Evolutionary conservation across 2,329 filamentous ascomycete species (phyloP).

Genomic region (Verticillium albo-atrum): DNA sequence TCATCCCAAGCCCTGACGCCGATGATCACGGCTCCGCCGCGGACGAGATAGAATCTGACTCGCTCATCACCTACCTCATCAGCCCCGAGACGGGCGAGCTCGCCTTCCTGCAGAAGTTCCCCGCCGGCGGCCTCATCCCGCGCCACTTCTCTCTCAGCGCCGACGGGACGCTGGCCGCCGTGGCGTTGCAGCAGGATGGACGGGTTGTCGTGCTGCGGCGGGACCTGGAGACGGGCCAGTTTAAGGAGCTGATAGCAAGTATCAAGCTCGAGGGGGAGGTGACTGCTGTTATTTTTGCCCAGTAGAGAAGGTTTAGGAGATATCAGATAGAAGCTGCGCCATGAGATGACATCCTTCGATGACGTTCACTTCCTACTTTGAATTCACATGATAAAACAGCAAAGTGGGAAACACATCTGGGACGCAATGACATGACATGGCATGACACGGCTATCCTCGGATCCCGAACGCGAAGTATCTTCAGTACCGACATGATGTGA

Average conservation of each 20-base stretch:
- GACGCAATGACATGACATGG: too few species aligned
- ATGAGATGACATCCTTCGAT: not conserved
- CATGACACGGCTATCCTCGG: too few species aligned
- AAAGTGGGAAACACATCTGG: too few species aligned
- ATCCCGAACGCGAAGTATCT: not conserved
- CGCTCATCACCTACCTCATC: constrained; percentile 59
- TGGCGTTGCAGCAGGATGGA: constrained; percentile 58
- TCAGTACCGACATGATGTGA: not conserved
- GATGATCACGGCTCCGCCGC: constrained; percentile 12
- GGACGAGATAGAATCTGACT: constrained; percentile 49
- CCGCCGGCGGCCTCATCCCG: constrained; percentile 61
- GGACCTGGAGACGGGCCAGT: constrained; percentile 52
- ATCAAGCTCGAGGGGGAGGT: constrained; percentile 38
- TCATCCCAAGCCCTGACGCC: constrained; percentile 40
- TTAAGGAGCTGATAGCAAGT: constrained; percentile 42
- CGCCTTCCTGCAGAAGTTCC: constrained; percentile 49
- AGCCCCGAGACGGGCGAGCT: constrained; percentile 49
- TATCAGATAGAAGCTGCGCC: not conserved
- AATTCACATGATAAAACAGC: too few species aligned
- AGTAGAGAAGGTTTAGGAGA: constrained; percentile 18
- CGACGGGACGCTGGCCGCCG: constrained; percentile 58
- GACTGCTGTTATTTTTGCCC: constrained; percentile 43
- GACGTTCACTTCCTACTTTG: too few species aligned
- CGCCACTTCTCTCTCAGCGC: constrained; percentile 65
- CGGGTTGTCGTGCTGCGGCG: constrained; percentile 59